Evolutionary conservation across 768 basidiomycete genomes (phyloP).

Genomic region (Boletus barrowsii): DNA sequence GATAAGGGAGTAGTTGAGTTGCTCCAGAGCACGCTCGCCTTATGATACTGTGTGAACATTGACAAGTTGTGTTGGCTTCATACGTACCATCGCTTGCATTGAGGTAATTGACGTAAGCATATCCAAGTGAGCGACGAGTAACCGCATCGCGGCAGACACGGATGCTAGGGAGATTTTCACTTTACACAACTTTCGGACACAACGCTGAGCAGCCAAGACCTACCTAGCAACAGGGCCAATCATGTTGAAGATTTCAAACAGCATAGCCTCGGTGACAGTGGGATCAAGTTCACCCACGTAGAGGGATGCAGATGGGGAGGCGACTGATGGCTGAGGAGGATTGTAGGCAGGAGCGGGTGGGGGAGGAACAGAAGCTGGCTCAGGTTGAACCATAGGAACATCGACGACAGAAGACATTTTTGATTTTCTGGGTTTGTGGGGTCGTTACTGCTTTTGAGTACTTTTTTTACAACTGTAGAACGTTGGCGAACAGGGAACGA

Average conservation of each 20-base stretch:
- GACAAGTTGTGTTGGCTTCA: background rate
- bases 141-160: constrained; percentile 99
- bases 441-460: constrained; percentile 90
- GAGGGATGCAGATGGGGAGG: constrained; percentile 85
- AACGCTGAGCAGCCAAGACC: constrained; percentile 23
- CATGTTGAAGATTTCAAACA: constrained; percentile 99
- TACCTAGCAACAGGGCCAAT: constrained; percentile 98
- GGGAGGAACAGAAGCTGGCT: constrained; percentile 44
- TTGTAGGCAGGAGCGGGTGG: constrained; percentile 54
- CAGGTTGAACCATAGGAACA: constrained; percentile 49
- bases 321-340: constrained; percentile 46
- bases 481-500: constrained; percentile 9
- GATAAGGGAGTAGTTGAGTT: constrained; percentile 98
- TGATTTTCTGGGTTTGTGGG: constrained; percentile 50
- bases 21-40: constrained; percentile 98
- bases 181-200: background rate
- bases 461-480: constrained; percentile 62
- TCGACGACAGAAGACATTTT: constrained; percentile 62
- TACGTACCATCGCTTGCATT: constrained; percentile 85
- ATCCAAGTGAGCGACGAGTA: constrained; percentile 98
- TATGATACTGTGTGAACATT: constrained; percentile 8
- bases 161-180: constrained; percentile 52
- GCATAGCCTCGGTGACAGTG: constrained; percentile 98
- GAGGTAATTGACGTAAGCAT: constrained; percentile 99
- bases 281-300: constrained; percentile 99